These are phyloP conservation scores for Saturnispora diversa DNA, from an alignment of 805 yeast species.

Conservation along the genomic window DNA sequence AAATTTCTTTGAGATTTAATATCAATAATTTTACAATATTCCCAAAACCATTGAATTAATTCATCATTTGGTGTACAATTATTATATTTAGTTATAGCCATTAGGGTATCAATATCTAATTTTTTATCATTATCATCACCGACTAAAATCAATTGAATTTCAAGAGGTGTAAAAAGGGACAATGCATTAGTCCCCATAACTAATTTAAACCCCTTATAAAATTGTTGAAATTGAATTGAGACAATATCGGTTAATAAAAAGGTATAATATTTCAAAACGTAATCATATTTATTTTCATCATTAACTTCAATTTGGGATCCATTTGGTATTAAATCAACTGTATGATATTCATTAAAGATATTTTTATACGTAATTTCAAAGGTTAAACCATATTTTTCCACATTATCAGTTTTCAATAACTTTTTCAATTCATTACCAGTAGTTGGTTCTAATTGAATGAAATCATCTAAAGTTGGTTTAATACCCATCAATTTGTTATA, in stretches of 20 bases:
- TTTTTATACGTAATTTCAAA: constrained; percentile 59
- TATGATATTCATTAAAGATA: constrained; percentile 35
- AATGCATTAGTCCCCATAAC: constrained; percentile 79
- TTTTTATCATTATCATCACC: constrained; percentile 52
- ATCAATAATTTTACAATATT: constrained; percentile 44
- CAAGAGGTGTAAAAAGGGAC: constrained; percentile 73
- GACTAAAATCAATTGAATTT: constrained; percentile 67
- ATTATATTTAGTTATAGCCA: constrained; percentile 63
- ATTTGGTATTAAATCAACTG: constrained; percentile 44
- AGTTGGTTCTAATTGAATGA: constrained; percentile 58
- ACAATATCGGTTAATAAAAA: constrained; percentile 54
- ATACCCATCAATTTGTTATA: constrained; percentile 64
- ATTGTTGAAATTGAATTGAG: constrained; percentile 43
- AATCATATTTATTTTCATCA: constrained; percentile 46
- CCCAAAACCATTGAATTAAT: constrained; percentile 83
- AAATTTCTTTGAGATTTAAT: constrained; percentile 50
- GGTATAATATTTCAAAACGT: constrained; percentile 53
- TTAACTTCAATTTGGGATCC: constrained; percentile 56
- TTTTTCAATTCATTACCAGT: constrained; percentile 45
- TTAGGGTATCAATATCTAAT: constrained; percentile 58
- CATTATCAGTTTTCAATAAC: constrained; percentile 37
- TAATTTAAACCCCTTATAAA: constrained; percentile 60
- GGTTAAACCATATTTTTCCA: constrained; percentile 41
- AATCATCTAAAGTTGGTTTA: constrained; percentile 55
- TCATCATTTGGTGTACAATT: constrained; percentile 44